Base-by-base conservation (phyloP, 495 filamentous ascomycete species). In the Hypomontagnella monticulosa region DNA sequence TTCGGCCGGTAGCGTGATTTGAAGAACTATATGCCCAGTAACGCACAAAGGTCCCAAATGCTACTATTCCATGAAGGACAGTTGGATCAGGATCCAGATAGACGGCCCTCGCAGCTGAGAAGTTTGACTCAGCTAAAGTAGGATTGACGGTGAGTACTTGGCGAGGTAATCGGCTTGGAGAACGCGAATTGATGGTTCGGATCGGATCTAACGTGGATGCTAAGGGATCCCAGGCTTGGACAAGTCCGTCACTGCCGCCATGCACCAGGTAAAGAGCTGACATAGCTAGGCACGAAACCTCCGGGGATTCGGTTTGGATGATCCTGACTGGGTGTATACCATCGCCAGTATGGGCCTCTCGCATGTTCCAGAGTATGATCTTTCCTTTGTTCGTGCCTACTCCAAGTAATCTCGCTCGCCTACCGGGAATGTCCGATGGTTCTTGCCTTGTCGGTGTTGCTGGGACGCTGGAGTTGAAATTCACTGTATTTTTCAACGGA, bases 201-300 rank as follows among this genome's bases (percentile, higher is more conserved):
- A 98, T 85, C 0, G 94, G 93, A 19, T 87, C 84, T 8, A 84
- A 78, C 4, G 84, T 90, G 0, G 95, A 98, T 1, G 90, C 92
- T 19, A 99, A 78, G 16, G 91, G 93, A 80, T 99, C 95, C 96
- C 96, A 99, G 4, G 92, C 91, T 71, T 98, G 95, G 6, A 98
- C 93, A 6, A 98, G 85, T 8, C 95, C 94, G 74, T 99, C 95
- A 65, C 91, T 96, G 41, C 95, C 95, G 23, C 95, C 95, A 74
- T 97, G 92, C 1, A 97, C 89, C 20, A 99, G 76, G 69, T 94
- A 93, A 6, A 98, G 81, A 9, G 93, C 92, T 1, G 93, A 91
- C 16, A 97, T 73, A 4, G 89, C 95, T n/a, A 99, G 76, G 65
- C 86, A 92, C 8, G 94, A 89, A 9, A 99, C 87, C 66, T 91